A percentile compares a stretch with the other conserved stretches of the same genome.
These are phyloP conservation scores for Naematelia aurantialba DNA, from an alignment of 768 basidiomycete species.

Conservation along the genomic window DNA sequence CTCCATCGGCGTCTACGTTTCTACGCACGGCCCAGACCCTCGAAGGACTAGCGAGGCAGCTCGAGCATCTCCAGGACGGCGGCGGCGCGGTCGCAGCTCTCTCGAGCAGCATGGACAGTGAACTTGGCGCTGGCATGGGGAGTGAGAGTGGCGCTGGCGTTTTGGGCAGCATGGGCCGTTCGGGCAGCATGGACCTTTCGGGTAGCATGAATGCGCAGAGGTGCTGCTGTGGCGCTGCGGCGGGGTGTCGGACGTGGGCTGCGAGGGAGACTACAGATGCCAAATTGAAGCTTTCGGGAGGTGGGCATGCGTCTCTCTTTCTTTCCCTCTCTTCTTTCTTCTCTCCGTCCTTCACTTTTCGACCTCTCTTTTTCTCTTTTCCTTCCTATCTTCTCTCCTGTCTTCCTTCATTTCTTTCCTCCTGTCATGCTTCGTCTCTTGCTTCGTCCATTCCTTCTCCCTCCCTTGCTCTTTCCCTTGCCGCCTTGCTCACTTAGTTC, in stretches of 20 bases:
- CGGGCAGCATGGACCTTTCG: too few species aligned
- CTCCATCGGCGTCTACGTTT: constrained; percentile 32
- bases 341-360: neutral
- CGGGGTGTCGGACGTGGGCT: constrained; percentile 61
- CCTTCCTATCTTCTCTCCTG: neutral
- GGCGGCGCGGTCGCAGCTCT: too few species aligned
- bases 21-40: constrained; percentile 40
- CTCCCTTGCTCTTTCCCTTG: constrained; percentile 5
- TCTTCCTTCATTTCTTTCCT: neutral
- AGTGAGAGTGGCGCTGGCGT: too few species aligned
- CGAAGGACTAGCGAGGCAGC: constrained; percentile 37
- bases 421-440: neutral
- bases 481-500: constrained; percentile 2
- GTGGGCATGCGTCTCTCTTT: constrained; percentile 55
- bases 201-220: constrained; percentile 1
- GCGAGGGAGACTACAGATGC: constrained; percentile 70
- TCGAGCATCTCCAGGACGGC: constrained; percentile 24
- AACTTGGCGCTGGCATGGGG: too few species aligned
- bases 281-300: constrained; percentile 76
- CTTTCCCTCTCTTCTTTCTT: constrained; percentile 1
- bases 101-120: too few species aligned
- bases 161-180: too few species aligned
- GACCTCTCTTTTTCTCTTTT: neutral
- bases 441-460: neutral
- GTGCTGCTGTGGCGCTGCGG: constrained; percentile 60